Percentiles rank a stretch among this genome's conserved stretches.
These are phyloP conservation scores for Cercophora newfieldiana DNA, from an alignment of 495 filamentous ascomycete genomes.

Conservation along the genomic window DNA sequence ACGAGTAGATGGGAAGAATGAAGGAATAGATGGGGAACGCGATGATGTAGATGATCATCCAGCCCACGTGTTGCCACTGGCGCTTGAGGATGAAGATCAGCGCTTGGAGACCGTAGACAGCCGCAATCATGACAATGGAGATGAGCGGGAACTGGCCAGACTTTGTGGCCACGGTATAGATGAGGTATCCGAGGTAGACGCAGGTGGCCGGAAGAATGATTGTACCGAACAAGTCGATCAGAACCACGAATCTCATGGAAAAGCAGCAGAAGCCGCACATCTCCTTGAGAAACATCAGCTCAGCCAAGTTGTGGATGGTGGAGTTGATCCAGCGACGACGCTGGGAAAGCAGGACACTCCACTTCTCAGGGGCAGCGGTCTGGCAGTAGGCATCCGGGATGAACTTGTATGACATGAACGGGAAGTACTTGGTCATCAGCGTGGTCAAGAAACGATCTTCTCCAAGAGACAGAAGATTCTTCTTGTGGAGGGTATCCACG, in stretches of 20 bases:
- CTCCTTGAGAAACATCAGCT: constrained; percentile 82
- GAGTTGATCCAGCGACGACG: constrained; percentile 99
- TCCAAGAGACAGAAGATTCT: constrained; percentile 91
- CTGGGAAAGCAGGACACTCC: constrained; percentile 90
- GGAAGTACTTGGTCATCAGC: constrained; percentile 97
- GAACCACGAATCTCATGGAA: constrained; percentile 96
- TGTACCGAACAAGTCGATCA: constrained; percentile 92
- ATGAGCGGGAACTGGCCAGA: constrained; percentile 80
- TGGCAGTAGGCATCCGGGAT: constrained; percentile 86
- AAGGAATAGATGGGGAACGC: constrained; percentile 95
- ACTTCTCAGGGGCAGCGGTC: constrained; percentile 90
- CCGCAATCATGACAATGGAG: constrained; percentile 84
- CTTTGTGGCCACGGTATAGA: constrained; percentile 72
- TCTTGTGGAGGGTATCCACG: constrained; percentile 96
- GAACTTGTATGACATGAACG: constrained; percentile 94
- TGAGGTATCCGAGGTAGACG: constrained; percentile 84
- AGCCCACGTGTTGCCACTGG: constrained; percentile 96
- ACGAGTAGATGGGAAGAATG: constrained; percentile 89
- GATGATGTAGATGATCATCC: constrained; percentile 97
- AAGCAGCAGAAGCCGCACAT: constrained; percentile 99
- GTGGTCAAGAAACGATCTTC: constrained; percentile 98
- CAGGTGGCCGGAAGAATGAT: constrained; percentile 91
- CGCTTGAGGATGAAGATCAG: constrained; percentile 94
- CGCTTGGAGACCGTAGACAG: constrained; percentile 92
- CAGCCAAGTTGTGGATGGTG: constrained; percentile 91